Conservation (phyloP, 2,329 filamentous ascomycete genomes). For the Colletotrichum chrysophilum region DNA sequence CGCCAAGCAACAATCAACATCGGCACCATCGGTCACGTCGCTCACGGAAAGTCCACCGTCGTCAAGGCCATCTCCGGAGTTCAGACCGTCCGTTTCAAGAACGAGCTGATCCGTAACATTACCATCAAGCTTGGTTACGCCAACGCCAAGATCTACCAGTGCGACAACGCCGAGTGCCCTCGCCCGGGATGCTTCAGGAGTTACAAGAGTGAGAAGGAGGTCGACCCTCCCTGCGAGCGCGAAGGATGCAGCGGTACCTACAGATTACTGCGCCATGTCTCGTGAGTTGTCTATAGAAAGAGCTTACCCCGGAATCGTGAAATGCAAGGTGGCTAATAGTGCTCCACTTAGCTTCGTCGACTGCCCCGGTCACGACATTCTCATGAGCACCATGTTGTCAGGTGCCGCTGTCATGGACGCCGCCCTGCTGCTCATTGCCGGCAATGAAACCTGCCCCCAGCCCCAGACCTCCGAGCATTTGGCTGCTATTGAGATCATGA, state of each 20-base stretch:
- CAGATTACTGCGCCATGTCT: conserved; percentile 87
- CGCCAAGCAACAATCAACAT: conserved; percentile 99
- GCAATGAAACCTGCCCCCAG: conserved; percentile 98
- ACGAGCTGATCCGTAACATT: conserved; percentile 98
- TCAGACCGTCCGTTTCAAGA: conserved; percentile 99
- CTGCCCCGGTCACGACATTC: conserved; percentile 99
- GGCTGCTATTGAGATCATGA: conserved; percentile 99
- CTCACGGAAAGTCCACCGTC: conserved; percentile 98
- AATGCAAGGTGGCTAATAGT: conserved; percentile 26
- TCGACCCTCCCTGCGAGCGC: conserved; percentile 94
- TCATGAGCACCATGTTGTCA: conserved; percentile 99
- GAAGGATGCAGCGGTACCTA: conserved; percentile 91
- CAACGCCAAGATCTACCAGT: conserved; percentile 99
- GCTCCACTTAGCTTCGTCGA: conserved; percentile 78
- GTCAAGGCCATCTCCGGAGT: conserved; percentile 99
- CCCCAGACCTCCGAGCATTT: conserved; percentile 98
- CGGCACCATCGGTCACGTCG: conserved; percentile 97
- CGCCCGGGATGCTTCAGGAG: conserved; percentile 94
- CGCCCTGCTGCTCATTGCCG: conserved; percentile 92
- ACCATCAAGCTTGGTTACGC: conserved; percentile 99
- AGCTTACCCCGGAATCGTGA: conserved; percentile 9
- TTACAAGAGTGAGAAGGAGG: conserved; percentile 99
- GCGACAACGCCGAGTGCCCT: conserved; percentile 89
- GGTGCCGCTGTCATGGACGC: conserved; percentile 99
- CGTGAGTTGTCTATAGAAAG: conserved; percentile 61